Percentiles rank a stretch among this genome's conserved stretches.
Evolutionary conservation across 1,284 basidiomycete genomes (phyloP).

Genomic region (Melampsora larici-populina): DNA sequence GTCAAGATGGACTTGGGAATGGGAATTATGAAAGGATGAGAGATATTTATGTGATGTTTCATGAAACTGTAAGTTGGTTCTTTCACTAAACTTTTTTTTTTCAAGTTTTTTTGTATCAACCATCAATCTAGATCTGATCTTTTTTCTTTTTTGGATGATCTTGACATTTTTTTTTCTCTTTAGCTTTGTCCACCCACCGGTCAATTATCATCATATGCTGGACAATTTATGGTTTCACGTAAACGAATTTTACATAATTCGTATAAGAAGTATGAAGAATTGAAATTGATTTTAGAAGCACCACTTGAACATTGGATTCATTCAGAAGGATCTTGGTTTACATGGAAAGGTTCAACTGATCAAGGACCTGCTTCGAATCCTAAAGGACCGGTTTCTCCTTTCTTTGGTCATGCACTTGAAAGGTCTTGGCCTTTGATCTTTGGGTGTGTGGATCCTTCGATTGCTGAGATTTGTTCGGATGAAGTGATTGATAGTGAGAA

Average conservation of each 20-base stretch:
- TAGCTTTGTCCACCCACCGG: slow-evolving; percentile 39
- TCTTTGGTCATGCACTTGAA: slow-evolving; percentile 52
- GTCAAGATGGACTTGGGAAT: slow-evolving; percentile 45
- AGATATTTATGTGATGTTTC: slow-evolving; percentile 25
- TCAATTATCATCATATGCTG: slow-evolving; percentile 50
- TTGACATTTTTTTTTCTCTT: slow-evolving; percentile 46
- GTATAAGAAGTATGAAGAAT: slow-evolving; percentile 47
- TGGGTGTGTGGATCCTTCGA: slow-evolving; percentile 45
- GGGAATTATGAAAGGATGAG: slow-evolving; percentile 32
- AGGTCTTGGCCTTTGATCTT: slow-evolving; percentile 53
- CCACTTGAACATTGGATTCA: slow-evolving; percentile 52
- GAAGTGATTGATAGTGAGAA: neutral
- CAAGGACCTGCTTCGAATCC: neutral
- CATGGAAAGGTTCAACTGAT: slow-evolving; percentile 42
- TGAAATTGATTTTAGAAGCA: slow-evolving; percentile 49
- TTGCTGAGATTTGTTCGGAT: slow-evolving; percentile 30
- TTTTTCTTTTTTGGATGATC: slow-evolving; percentile 48
- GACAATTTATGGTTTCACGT: slow-evolving; percentile 52
- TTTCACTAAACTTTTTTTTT: neutral
- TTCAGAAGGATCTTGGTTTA: slow-evolving; percentile 51
- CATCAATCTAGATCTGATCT: slow-evolving; percentile 49
- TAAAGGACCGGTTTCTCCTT: slow-evolving; percentile 1
- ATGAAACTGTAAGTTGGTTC: slow-evolving; percentile 32
- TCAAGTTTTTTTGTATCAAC: slow-evolving; percentile 49
- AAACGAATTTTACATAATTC: slow-evolving; percentile 49